Percentiles rank a stretch among this genome's conserved stretches.
These are phyloP conservation scores for Calocera cornea DNA, from an alignment of 768 basidiomycete genomes.

Conservation along the genomic window DNA sequence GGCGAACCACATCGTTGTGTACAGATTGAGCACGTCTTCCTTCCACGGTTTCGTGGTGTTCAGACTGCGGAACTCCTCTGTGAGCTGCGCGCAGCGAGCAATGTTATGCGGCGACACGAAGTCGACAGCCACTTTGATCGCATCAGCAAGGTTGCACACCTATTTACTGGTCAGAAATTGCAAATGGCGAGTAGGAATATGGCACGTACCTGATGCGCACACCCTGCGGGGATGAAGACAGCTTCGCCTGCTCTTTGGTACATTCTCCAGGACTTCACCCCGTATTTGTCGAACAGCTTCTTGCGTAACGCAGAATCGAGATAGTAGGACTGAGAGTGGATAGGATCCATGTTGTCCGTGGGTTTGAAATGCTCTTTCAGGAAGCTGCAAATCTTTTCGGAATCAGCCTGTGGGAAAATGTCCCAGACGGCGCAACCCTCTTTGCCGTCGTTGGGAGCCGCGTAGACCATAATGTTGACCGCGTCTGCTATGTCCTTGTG, in stretches of 20 bases:
- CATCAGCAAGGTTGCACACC: slow-evolving; percentile 89
- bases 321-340: slow-evolving; percentile 82
- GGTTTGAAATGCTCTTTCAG: slow-evolving; percentile 45
- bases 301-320: slow-evolving; percentile 54
- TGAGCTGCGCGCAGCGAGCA: slow-evolving; percentile 67
- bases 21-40: slow-evolving; percentile 81
- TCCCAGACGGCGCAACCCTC: slow-evolving; percentile 82
- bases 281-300: slow-evolving; percentile 50
- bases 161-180: slow-evolving; percentile 20
- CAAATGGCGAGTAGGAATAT: not conserved
- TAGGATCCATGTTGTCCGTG: slow-evolving; percentile 47
- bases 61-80: slow-evolving; percentile 78
- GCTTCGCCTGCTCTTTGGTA: slow-evolving; percentile 89
- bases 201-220: slow-evolving; percentile 67
- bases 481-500: slow-evolving; percentile 96
- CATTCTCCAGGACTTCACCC: slow-evolving; percentile 66
- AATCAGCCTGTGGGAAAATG: slow-evolving; percentile 69
- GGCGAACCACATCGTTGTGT: slow-evolving; percentile 89
- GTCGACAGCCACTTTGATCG: slow-evolving; percentile 89
- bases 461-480: slow-evolving; percentile 78
- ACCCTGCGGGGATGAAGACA: slow-evolving; percentile 90
- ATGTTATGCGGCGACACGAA: slow-evolving; percentile 94
- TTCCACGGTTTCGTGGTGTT: slow-evolving; percentile 85
- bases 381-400: slow-evolving; percentile 62
- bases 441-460: slow-evolving; percentile 36